Evolutionary conservation across 805 yeast genomes (phyloP), one percentile per base, ranked within the genome.

Genomic region (Monosporozyma aerobia): DNA sequence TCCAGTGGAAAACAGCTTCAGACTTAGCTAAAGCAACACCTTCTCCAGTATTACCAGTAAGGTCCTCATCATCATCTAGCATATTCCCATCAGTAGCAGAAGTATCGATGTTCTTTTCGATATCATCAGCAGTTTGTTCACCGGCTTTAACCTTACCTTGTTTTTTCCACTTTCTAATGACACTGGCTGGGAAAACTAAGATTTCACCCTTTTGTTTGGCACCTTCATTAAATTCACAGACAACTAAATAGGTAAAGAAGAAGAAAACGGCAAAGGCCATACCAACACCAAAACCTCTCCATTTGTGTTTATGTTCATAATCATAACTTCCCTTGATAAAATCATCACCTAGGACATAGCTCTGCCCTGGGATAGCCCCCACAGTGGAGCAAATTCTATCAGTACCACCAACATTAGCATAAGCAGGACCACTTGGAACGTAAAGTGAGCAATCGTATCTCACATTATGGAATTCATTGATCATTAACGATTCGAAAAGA

Each of bases 201-300:
- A 84, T 73, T 67, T 85, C 90, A 73, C 90, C 90, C 68, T 80
- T 80, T 67, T 81, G 86, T 72, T 76, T 74, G 3, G 87, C 80
- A 64, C 83, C 81, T 63, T 76, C 77, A 59, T 80, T 80, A 57
- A 61, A 69, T 64, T 85, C 90, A 51, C 81, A 75, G 53, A 80
- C 70, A 3, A 70, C 37, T 55, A 85, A 65, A 63, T 84, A 83
- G 14, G 77, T 71, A 49, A 57, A 60, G 49, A 83, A 72, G 68
- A 85, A 82, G 65, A 81, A 74, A 46, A 82, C 53, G 19, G 69
- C 67, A 63, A 76, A 86, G 1, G 75, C 88, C 55, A 82, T 50
- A 41, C 74, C 67, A 57, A 87, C 82, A 64, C 90, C 87, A 55
- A 72, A 74, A 59, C 82, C 77, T 69, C 87, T 75, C 88, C 88